phyloP scores from a whole-genome alignment of 345 rosid species.

The Euphorbia tirucalli region DNA sequence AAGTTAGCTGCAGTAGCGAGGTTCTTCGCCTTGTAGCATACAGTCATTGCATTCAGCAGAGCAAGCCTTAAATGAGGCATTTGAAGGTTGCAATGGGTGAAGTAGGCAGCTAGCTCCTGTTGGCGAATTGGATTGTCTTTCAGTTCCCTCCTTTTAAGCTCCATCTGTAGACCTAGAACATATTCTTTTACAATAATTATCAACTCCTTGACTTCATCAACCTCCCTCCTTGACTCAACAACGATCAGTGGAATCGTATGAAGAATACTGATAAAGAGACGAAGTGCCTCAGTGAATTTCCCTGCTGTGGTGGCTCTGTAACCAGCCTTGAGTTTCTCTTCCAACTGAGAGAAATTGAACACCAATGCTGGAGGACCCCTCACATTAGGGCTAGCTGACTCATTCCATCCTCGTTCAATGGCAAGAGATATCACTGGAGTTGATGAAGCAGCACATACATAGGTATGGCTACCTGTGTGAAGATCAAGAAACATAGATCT shows the following conservation, averaged over 20 bases:
- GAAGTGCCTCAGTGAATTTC: constrained; percentile 72
- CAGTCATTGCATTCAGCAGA: constrained; percentile 65
- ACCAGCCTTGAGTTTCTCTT: constrained; percentile 90
- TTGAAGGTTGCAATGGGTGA: constrained; percentile 94
- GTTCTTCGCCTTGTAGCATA: constrained; percentile 83
- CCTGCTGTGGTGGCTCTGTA: constrained; percentile 87
- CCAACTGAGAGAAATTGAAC: constrained; percentile 71
- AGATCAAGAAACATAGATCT: constrained; percentile 74
- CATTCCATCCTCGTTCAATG: constrained; percentile 79
- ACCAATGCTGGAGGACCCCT: constrained; percentile 85
- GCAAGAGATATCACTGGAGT: constrained; percentile 78
- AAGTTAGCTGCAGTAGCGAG: constrained; percentile 73
- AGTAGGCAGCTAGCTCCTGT: constrained; percentile 97
- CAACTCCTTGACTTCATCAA: constrained; percentile 90
- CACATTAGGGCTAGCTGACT: constrained; percentile 74
- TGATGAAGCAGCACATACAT: constrained; percentile 72
- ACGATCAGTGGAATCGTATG: constrained; percentile 89
- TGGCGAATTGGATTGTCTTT: constrained; percentile 70
- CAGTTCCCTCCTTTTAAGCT: constrained; percentile 73
- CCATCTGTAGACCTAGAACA: constrained; percentile 79
- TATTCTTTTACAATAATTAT: constrained; percentile 77
- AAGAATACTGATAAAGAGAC: constrained; percentile 69
- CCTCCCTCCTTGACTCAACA: constrained; percentile 95
- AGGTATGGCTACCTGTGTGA: constrained; percentile 73
- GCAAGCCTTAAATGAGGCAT: constrained; percentile 79